Evolutionary conservation across 2,329 filamentous ascomycete species (phyloP), one percentile per base, ranked within the genome.

Genomic region (Aspergillus terreus): DNA sequence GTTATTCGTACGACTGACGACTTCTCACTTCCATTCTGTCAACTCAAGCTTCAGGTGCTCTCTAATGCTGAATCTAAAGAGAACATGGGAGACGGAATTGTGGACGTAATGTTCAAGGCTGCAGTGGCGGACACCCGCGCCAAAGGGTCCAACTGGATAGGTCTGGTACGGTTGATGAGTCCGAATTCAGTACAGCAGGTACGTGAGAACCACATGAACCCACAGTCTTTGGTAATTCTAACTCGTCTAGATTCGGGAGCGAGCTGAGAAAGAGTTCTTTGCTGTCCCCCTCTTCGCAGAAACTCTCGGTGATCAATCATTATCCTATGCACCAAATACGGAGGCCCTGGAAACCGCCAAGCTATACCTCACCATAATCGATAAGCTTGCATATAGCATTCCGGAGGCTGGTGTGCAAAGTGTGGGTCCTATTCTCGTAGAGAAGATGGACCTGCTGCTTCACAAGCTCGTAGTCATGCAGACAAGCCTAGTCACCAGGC

Each of bases 21-120:
- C 49, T 72, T 76, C 51, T 76, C 73, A 9, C 63, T 76, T 23
- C 70, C 73, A 4, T 70, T 73, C 40, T 73, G 71, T 44, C 70
- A 73, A 43, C 54, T 75, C 52, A 74, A 75, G 51, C 60, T 75
- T 10, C 70, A 72, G 48, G 56, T 71, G n/a, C 57, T 73, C 14
- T 72, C 74, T 54, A 64, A 65, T 32, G 62, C 60, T 17, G 65
- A 65, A 19, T 53, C 64, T 7, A 58, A 59, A 15, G 55, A 59
- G 6, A 58, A 64, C 6, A 61, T 65, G 15, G 65, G 58, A 46
- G 65, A 61, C 35, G 61, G 54, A 21, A 65, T 75, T 23, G 63
- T 72, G 35, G 69, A 74, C 51, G 60, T 69, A 21, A 67, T 74
- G 62, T 73, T 73, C 55, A 70, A 69, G 48, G 66, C 67, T 21